Percentiles rank a stretch among this genome's conserved stretches.
These are phyloP conservation scores for Stephania yunnanensis DNA, from an alignment of 164 flowering plant species.

Conservation along the genomic window DNA sequence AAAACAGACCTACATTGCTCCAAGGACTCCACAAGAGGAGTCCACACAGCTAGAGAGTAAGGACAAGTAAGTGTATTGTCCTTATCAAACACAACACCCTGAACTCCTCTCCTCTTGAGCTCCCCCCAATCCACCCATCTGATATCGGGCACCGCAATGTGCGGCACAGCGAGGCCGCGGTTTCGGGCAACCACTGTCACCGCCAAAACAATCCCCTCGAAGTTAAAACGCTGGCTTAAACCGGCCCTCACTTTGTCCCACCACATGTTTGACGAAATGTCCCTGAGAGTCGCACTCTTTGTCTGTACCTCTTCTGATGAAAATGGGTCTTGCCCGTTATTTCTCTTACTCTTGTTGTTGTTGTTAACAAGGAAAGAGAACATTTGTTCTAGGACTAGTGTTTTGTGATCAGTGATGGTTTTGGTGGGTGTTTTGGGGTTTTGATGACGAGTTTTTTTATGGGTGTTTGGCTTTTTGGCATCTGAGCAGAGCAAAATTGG, in stretches of 20 bases:
- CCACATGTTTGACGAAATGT: conserved; percentile 18
- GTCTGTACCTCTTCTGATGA: background rate
- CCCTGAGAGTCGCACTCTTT: background rate
- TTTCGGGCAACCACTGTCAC: conserved; percentile 42
- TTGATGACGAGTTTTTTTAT: background rate
- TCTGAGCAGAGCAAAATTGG: background rate
- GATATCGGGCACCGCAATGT: conserved; percentile 60
- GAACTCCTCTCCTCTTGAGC: conserved; percentile 50
- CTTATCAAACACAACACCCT: conserved; percentile 84
- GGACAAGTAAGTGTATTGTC: conserved; percentile 85
- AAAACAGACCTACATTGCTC: conserved; percentile 66
- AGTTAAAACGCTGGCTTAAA: conserved; percentile 68
- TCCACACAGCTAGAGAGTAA: conserved; percentile 56
- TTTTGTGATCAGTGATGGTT: conserved; percentile 1
- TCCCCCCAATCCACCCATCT: conserved; percentile 75
- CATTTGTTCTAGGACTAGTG: background rate
- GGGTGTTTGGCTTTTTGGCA: background rate
- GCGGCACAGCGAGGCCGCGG: conserved; percentile 59
- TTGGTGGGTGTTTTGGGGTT: background rate
- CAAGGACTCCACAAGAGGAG: conserved; percentile 42
- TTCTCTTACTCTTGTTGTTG: background rate
- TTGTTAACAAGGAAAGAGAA: background rate
- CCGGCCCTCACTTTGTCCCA: conserved; percentile 39
- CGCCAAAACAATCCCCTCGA: conserved; percentile 52
- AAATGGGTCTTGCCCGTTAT: background rate